phyloP scores from a whole-genome alignment of 495 filamentous ascomycete species.

The Cladorrhinum samala region DNA sequence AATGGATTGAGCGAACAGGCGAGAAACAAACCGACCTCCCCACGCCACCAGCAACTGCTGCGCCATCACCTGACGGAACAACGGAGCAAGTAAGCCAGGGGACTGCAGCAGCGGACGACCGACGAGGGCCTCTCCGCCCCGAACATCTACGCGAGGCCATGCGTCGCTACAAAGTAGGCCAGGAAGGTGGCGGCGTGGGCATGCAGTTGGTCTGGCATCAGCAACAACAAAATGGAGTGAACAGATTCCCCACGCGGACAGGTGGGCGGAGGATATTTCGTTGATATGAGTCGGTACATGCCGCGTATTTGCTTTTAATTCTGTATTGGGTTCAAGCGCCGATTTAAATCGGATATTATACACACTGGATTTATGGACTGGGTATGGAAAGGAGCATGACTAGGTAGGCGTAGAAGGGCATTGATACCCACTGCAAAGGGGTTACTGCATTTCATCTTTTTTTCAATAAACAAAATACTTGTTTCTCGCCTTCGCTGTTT shows the following conservation, averaged over 20 bases:
- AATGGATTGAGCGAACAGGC: constrained; percentile 58
- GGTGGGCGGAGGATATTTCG: constrained; percentile 61
- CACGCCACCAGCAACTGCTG: constrained; percentile 23
- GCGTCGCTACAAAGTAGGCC: constrained; percentile 61
- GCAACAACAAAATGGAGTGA: constrained; percentile 53
- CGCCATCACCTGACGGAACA: constrained; percentile 4
- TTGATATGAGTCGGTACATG: constrained; percentile 30
- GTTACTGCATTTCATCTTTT: background rate
- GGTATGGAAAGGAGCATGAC: no score
- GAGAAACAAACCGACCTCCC: constrained; percentile 44
- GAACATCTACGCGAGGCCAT: constrained; percentile 78
- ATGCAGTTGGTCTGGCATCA: constrained; percentile 63
- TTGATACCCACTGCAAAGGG: background rate
- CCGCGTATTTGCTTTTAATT: no score
- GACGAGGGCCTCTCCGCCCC: constrained; percentile 65
- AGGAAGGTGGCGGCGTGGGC: constrained; percentile 66
- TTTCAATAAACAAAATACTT: background rate
- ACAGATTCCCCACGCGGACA: constrained; percentile 54
- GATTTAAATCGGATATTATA: no score
- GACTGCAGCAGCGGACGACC: constrained; percentile 20
- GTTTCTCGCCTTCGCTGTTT: no score
- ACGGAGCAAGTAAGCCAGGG: constrained; percentile 13
- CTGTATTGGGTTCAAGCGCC: no score
- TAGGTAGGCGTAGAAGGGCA: no score
- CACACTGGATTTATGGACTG: no score